Evolutionary conservation across 148 eudicot species (phyloP).

Genomic region (Spergularia marina): DNA sequence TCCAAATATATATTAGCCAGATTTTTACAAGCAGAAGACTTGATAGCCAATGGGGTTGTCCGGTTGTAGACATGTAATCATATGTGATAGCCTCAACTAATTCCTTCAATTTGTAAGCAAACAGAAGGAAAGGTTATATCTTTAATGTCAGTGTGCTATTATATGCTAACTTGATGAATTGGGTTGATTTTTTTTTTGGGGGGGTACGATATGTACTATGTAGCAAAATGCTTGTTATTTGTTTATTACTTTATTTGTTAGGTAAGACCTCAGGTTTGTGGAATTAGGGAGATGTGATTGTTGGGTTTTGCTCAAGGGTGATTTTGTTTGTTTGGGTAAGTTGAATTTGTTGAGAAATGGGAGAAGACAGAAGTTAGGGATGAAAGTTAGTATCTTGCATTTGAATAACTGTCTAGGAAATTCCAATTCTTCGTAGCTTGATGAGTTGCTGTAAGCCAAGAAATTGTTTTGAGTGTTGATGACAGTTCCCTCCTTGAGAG

Average conservation of each 20-base stretch:
- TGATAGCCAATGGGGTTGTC: neutral
- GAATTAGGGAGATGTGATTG: neutral
- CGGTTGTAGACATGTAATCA: neutral
- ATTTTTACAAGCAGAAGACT: no score
- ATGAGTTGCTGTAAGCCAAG: neutral
- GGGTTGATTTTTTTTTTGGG: neutral
- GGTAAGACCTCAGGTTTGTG: neutral
- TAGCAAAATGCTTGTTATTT: neutral
- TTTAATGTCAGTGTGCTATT: neutral
- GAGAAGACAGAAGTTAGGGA: neutral
- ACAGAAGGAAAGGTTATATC: neutral
- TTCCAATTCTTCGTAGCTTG: neutral
- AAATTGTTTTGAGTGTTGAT: neutral
- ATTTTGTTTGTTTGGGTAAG: neutral
- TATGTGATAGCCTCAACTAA: no score
- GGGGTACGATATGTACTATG: neutral
- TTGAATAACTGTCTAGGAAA: neutral
- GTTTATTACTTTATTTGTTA: neutral
- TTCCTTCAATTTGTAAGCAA: no score
- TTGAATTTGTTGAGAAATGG: neutral
- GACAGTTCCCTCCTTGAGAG: neutral
- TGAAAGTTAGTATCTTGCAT: neutral
- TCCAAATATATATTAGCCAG: no score
- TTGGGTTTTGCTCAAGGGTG: slow-evolving; percentile 4
- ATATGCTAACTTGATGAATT: neutral